These are phyloP conservation scores for Arabidopsis hybrid DNA, from an alignment of 441 rosid species.

Conservation along the genomic window DNA sequence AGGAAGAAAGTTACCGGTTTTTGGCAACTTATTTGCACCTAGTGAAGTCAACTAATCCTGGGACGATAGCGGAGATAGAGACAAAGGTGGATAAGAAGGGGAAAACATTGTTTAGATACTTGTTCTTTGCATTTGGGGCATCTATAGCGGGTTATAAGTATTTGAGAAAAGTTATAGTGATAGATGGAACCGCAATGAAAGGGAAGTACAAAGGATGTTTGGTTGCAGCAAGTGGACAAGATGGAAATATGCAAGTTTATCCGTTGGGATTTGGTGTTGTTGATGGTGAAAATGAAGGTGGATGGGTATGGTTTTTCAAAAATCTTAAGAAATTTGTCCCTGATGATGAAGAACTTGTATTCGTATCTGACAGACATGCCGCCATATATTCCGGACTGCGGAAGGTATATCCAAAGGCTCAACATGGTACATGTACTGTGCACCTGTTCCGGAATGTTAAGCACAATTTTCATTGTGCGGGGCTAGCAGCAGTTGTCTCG, in stretches of 20 bases:
- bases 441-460: not conserved
- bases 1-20: accelerated
- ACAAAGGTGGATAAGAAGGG: too few species aligned
- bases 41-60: not conserved
- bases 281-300: not conserved
- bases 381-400: accelerated
- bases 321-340: not conserved
- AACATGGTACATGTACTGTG: not conserved
- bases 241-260: not conserved
- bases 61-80: not conserved
- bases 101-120: not conserved
- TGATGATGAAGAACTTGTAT: not conserved
- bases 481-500: accelerated
- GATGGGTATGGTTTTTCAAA: not conserved
- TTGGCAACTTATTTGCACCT: not conserved
- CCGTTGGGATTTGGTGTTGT: not conserved
- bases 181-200: not conserved
- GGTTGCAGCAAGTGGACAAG: not conserved
- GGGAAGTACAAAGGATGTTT: not conserved
- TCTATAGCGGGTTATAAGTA: not conserved
- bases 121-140: not conserved
- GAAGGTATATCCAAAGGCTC: not conserved
- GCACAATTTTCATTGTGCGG: accelerated
- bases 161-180: not conserved
- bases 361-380: not conserved